Evolutionary conservation across 139 green algal species (phyloP), one percentile per base, ranked within the genome.

Genomic region (Pleodorina starrii): DNA sequence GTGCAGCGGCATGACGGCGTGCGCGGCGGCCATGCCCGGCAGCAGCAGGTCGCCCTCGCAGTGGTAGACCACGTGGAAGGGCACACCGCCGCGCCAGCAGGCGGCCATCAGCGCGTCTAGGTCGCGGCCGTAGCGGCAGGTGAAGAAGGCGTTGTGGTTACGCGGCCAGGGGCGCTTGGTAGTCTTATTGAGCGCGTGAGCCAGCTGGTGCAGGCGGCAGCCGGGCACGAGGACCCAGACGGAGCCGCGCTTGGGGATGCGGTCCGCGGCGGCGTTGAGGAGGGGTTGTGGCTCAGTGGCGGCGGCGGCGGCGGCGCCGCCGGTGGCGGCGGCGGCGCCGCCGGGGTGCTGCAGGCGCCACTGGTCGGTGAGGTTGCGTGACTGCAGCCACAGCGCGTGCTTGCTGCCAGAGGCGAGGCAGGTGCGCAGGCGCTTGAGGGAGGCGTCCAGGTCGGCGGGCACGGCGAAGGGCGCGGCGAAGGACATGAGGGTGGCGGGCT

Each of bases 1-100:
- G 82, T 88, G 82, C 82, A 88, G 82, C 66, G 82, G 82, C 82
- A 88, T 88, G 21, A 88, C 82, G 27, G 82, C 63, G 68, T 88
- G 82, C 23, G 82, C 66, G 25, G 82, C 82, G 10, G 19, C 82
- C 82, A 88, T 88, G 68, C 82, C 82, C 19, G 82, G 82, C 44
- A 88, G 63, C 42, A 88, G 44, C 82, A 88, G 82, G 66, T 88
- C 82, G 32, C 82, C 82, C 82, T 88, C 82, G 43, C 63, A 79
- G 60, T 88, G 82, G 66, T 80, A 88, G 32, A 46, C 2, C 32
- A 38, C 43, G 60, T 88, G 82, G 82, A 88, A 88, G 44, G 82
- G 82, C 35, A 88, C 82, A 21, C 63, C 40, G 44, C 50, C 27
- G 35, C n/a, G 7, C 82, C 82, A 88, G 68, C 82, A 88, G 6